Evolutionary conservation across 2,329 filamentous ascomycete genomes (phyloP).

Genomic region (Chaetomiaceae sp.): DNA sequence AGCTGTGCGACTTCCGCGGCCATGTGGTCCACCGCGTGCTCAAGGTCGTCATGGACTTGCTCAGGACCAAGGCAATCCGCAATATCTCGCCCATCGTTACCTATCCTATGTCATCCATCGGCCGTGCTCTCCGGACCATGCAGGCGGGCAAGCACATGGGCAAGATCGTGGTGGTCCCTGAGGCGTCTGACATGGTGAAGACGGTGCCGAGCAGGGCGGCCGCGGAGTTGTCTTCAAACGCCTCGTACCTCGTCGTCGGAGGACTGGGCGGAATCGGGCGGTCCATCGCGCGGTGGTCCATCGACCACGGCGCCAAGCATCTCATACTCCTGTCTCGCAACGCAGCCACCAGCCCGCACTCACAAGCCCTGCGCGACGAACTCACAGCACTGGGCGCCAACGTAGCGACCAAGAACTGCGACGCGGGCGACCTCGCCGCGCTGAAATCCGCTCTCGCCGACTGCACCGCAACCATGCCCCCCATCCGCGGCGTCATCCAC

Average conservation of each 20-base stretch:
- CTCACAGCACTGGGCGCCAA: background rate
- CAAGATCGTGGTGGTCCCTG: conserved; percentile 33
- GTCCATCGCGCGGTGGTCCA: conserved; percentile 31
- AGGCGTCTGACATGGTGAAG: background rate
- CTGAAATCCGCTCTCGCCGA: background rate
- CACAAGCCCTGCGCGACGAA: background rate
- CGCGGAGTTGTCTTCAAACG: conserved; percentile 14
- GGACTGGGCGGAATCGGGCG: conserved; percentile 36
- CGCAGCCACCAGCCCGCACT: conserved; percentile 17
- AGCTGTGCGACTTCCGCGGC: background rate
- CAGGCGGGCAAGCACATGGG: conserved; percentile 37
- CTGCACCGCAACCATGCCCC: background rate
- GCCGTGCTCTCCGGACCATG: conserved; percentile 36
- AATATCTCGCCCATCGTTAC: conserved; percentile 5
- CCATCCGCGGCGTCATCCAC: background rate
- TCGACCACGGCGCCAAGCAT: conserved; percentile 33
- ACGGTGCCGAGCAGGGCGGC: too few species aligned
- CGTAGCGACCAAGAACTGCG: background rate
- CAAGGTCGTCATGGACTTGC: background rate
- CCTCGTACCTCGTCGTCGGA: conserved; percentile 33
- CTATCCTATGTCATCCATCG: conserved; percentile 24
- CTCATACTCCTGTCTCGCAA: conserved; percentile 32
- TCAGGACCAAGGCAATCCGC: background rate
- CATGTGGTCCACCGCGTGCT: background rate
- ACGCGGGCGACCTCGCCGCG: background rate